Evolutionary conservation across 495 filamentous ascomycete genomes (phyloP).

Genomic region (Lasiosphaeriaceae sp.): DNA sequence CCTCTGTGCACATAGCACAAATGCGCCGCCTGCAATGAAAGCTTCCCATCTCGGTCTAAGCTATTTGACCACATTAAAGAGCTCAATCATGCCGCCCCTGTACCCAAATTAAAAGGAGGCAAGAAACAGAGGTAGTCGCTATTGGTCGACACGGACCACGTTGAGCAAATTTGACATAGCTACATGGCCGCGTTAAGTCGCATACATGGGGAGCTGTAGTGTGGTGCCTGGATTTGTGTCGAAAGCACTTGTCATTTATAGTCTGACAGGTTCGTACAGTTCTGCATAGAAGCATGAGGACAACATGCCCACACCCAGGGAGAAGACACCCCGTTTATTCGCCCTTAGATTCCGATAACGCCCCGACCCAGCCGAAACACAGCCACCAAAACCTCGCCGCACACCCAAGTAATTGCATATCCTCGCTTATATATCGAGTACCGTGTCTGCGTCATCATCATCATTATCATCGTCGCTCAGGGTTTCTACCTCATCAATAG

Average conservation of each 20-base stretch:
- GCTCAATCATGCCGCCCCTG: conserved; percentile 26
- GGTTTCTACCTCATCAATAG: conserved; percentile 86
- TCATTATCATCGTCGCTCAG: conserved; percentile 64
- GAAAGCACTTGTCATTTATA: no score
- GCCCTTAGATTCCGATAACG: neutral
- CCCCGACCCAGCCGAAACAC: neutral
- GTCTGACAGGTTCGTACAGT: no score
- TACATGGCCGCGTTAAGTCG: no score
- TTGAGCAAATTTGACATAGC: neutral
- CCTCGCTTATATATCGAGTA: conserved; percentile 28
- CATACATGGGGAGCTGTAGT: no score
- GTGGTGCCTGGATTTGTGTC: no score
- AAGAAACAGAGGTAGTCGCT: conserved; percentile 17
- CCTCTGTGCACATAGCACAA: conserved; percentile 29
- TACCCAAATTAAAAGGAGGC: conserved; percentile 13
- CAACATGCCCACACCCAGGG: no score
- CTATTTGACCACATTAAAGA: conserved; percentile 75
- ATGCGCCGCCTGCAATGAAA: conserved; percentile 60
- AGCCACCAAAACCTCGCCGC: neutral
- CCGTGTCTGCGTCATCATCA: conserved; percentile 58
- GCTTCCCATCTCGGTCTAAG: conserved; percentile 66
- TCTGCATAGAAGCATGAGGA: no score
- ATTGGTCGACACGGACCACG: neutral
- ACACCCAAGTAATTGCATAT: neutral
- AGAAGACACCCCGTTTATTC: no score